Evolutionary conservation across 108 stramenopile species (phyloP), one percentile per base, ranked within the genome.

Genomic region (Cylindrotheca fusiformis): DNA sequence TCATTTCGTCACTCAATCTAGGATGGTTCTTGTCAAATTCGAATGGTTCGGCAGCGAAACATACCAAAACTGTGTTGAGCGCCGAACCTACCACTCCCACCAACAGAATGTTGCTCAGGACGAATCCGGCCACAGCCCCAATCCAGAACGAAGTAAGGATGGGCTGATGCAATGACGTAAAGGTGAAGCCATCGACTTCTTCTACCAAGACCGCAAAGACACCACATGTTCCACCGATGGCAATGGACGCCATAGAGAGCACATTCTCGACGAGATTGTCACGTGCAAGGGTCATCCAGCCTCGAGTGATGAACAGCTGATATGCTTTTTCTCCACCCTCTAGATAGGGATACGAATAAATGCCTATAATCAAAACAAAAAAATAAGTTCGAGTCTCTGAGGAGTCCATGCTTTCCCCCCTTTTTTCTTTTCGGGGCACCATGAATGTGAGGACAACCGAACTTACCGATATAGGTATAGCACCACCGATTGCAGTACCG

Each of bases 31-130:
- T 69, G 53, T 90, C 81, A 59, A 96, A 85, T 30, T 86, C 83
- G 33, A 79, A 83, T 8, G 91, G 89, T 4, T 69, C 89, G 49
- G 91, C 87, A 26, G 95, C 95, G 61, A 93, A 96, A 59, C 90
- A 91, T 0, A 93, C 92, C 69, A 90, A 78, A 32, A 94, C 77
- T 8, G 92, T 86, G 44, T 90, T 88, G 27, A 93, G 86, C 2
- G 86, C 91, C 58, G 82, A 74, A 18, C 74, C 85, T 23, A 93
- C 74, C n/a, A 87, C 78, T 29, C 84, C 82, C 45, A 87, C 46
- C 52, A 79, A 28, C 48, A 88, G 52, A 53, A 60, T 77, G 58
- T 60, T 75, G 54, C 55, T 79, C 68, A 86, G 45, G 14, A 85
- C 55, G 41, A 80, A 84, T 1, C 88, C 88, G 8, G 84, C 12